Evolutionary conservation across 2,329 filamentous ascomycete genomes (phyloP), one percentile per base, ranked within the genome.

Genomic region (Fonsecaea pugnacius): DNA sequence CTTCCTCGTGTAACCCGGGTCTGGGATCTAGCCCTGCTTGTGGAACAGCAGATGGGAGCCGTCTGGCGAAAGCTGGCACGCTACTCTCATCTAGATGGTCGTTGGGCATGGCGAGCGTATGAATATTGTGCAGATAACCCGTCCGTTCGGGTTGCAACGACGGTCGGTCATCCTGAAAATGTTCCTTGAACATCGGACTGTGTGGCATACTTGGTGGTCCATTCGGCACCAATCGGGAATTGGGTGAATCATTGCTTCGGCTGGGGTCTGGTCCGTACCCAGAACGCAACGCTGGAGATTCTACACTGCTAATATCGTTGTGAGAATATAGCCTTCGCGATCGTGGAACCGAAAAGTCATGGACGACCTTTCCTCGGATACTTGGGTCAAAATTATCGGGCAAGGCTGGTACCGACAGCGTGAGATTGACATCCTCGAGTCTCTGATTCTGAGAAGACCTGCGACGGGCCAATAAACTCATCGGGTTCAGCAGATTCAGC

Each of bases 321-420:
- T 70, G 67, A n/a, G 76, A 61, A 67, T 77, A 75, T 8, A 75
- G 73, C 56, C 79, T 75, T 60, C 82, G 80, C 48, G 80, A 76
- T 58, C 85, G 78, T 5, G 86, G 87, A 3, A 83, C 84, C 55
- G 85, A 87, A 73, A 89, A 89, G 70, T 89, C 87, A 75, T 89
- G 86, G 1, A 89, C 80, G 24, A 86, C 82, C 55, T 84, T 87
- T 18, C 86, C 87, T 58, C 84, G 82, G 64, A 88, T 89, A 59
- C 85, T 80, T 12, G 86, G 85, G 69, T 88, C 85, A 70, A 86
- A 88, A 70, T 87, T 83, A 63, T 86, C 85, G 2, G 85, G 84
- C 59, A 85, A 79, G 1, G 83, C 80, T 58, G 80, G 78, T 18
- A 83, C 76, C 50, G 75, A 73, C 12, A 82, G 71, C 57, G 78